Evolutionary conservation across 768 basidiomycete genomes (phyloP).

Genomic region (Lentinula sp.): DNA sequence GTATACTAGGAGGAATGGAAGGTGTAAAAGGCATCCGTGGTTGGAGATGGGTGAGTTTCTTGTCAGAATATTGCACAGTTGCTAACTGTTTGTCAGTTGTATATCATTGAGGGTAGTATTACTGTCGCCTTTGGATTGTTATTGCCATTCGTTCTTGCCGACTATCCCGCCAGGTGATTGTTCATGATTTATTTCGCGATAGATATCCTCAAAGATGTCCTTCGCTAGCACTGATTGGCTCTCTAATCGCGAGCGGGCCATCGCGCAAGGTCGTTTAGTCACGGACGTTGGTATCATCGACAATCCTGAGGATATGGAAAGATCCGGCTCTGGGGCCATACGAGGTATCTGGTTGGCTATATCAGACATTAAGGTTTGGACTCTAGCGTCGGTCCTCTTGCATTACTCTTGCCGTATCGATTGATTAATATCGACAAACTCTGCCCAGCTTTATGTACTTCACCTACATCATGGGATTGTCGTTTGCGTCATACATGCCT

Average conservation of each 20-base stretch:
- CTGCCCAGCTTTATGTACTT: slow-evolving; percentile 23
- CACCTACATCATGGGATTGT: slow-evolving; percentile 13
- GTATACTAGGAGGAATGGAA: slow-evolving; percentile 35
- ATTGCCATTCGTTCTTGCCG: slow-evolving; percentile 26
- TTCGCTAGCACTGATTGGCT: slow-evolving; percentile 20
- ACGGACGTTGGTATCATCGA: slow-evolving; percentile 19
- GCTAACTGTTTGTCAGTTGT: slow-evolving; percentile 12
- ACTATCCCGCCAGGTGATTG: slow-evolving; percentile 23
- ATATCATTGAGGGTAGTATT: slow-evolving; percentile 22
- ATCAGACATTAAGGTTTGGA: slow-evolving; percentile 36
- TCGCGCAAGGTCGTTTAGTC: slow-evolving; percentile 24
- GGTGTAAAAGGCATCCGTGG: slow-evolving; percentile 29
- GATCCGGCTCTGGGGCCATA: slow-evolving; percentile 11
- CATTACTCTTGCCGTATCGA: slow-evolving; percentile 10
- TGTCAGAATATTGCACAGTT: not conserved
- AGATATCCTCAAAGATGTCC: not conserved
- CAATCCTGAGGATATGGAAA: slow-evolving; percentile 11
- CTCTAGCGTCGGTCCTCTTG: slow-evolving; percentile 20
- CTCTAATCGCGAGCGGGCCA: slow-evolving; percentile 19
- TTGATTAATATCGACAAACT: slow-evolving; percentile 16
- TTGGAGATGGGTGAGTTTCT: slow-evolving; percentile 26
- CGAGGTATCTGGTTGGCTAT: slow-evolving; percentile 28
- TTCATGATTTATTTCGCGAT: not conserved
- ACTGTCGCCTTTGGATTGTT: slow-evolving; percentile 27
- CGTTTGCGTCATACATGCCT: slow-evolving; percentile 14